These are phyloP conservation scores for Porcisia hertigi DNA, from an alignment of 208 protist genomes.

Conservation along the genomic window DNA sequence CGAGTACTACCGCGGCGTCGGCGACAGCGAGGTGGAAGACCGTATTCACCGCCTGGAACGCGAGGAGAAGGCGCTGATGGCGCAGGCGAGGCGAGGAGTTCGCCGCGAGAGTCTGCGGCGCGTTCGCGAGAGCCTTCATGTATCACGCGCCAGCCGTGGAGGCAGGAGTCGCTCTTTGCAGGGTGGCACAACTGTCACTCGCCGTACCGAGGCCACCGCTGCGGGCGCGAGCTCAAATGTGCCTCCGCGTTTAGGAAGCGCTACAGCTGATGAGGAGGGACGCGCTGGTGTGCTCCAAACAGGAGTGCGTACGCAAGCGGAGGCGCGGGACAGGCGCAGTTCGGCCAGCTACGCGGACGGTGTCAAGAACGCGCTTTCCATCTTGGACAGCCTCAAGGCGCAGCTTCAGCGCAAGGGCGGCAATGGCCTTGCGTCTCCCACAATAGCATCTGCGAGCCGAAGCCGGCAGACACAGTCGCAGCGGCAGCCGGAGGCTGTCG, in stretches of 20 bases:
- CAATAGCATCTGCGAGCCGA: constrained; percentile 22
- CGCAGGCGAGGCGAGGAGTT: constrained; percentile 48
- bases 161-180: constrained; percentile 26
- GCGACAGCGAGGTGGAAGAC: constrained; percentile 56
- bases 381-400: constrained; percentile 56
- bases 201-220: constrained; percentile 7
- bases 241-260: not conserved
- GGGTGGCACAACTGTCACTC: constrained; percentile 21
- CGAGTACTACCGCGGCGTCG: constrained; percentile 31
- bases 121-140: constrained; percentile 60
- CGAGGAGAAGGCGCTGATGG: constrained; percentile 64
- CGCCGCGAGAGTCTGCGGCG: constrained; percentile 66
- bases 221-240: not conserved
- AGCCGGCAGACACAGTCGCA: constrained; percentile 23
- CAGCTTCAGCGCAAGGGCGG: constrained; percentile 35
- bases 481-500: constrained; percentile 1
- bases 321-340: constrained; percentile 20
- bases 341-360: constrained; percentile 46
- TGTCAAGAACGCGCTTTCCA: constrained; percentile 70
- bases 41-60: constrained; percentile 61
- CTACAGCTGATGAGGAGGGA: not conserved
- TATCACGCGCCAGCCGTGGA: constrained; percentile 12
- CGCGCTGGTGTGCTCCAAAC: not conserved
- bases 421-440: constrained; percentile 13
- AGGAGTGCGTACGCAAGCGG: constrained; percentile 9